Evolutionary conservation across 2,329 filamentous ascomycete genomes (phyloP).

Genomic region (Colletotrichum echinochloae): DNA sequence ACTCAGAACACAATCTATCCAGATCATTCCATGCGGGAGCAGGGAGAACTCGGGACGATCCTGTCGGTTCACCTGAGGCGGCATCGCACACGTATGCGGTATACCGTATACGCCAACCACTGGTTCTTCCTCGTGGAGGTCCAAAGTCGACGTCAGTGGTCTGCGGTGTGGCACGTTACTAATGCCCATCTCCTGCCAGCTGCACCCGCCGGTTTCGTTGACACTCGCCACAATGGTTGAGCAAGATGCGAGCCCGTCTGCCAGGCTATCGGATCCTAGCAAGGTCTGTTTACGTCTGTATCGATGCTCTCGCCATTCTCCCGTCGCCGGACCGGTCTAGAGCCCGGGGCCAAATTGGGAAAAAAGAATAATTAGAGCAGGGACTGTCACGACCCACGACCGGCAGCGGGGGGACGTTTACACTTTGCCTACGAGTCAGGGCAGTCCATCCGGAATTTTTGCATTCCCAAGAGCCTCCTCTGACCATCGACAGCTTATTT

Average conservation of each 20-base stretch:
- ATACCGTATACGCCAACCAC: too few relatives aligned
- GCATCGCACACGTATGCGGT: constrained; percentile 1
- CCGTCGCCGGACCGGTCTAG: not conserved
- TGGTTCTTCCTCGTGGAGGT: not conserved
- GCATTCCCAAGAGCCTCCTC: constrained; percentile 1
- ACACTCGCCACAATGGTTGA: constrained; percentile 13
- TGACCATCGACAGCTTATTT: not conserved
- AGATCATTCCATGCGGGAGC: not conserved
- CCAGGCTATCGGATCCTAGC: constrained; percentile 17
- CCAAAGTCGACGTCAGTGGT: constrained; percentile 21
- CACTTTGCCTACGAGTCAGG: constrained; percentile 25
- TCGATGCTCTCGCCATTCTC: not conserved
- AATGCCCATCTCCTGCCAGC: constrained; percentile 22
- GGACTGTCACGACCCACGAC: not conserved
- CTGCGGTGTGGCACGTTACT: constrained; percentile 34
- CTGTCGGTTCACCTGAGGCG: constrained; percentile 9
- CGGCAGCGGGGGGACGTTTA: not conserved
- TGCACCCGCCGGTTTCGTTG: constrained; percentile 22
- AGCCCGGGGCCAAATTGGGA: not conserved
- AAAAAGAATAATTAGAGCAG: too few relatives aligned
- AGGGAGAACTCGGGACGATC: not conserved
- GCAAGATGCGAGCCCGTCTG: not conserved
- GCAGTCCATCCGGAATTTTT: not conserved
- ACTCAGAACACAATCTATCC: constrained; percentile 10
- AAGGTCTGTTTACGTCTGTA: constrained; percentile 14